These are phyloP conservation scores for Sarcodon sp. DNA, from an alignment of 768 basidiomycete species.

Conservation along the genomic window DNA sequence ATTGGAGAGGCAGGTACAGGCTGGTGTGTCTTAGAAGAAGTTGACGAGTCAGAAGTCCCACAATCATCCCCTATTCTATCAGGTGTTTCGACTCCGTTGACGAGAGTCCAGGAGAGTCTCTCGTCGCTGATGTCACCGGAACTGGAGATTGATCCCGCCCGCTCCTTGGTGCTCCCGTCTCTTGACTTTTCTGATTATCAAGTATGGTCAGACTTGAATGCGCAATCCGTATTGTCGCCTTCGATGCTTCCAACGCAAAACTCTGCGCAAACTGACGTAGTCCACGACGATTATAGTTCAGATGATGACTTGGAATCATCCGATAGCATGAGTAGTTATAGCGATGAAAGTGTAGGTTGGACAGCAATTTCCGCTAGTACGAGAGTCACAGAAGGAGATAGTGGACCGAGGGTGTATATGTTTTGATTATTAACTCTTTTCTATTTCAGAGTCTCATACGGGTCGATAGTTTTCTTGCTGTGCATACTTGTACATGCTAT, in stretches of 20 bases:
- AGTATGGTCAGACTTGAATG: not conserved
- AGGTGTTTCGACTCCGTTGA: slow-evolving; percentile 1
- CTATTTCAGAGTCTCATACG: not conserved
- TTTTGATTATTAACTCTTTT: not conserved
- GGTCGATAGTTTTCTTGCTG: not conserved
- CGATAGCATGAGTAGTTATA: not conserved
- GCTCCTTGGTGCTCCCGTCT: slow-evolving; percentile 66
- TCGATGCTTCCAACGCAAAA: not conserved
- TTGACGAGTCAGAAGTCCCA: slow-evolving; percentile 7
- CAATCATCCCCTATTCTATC: slow-evolving; percentile 8
- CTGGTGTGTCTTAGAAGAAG: slow-evolving; percentile 58
- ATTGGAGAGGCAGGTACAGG: slow-evolving; percentile 61
- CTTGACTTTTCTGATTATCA: slow-evolving; percentile 43
- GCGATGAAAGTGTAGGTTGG: not conserved
- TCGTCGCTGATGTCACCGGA: not conserved
- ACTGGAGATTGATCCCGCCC: slow-evolving; percentile 35
- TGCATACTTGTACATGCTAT: not conserved
- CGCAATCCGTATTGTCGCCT: not conserved
- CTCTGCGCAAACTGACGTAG: not conserved
- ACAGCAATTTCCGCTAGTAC: not conserved
- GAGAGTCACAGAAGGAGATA: not conserved
- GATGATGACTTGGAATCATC: not conserved
- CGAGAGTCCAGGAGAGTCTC: slow-evolving; percentile 2
- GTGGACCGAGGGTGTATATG: not conserved
- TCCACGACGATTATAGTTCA: not conserved